These are phyloP conservation scores for Radiomyces spectabilis DNA, from an alignment of 192 early-diverging fungal genomes.

Conservation along the genomic window DNA sequence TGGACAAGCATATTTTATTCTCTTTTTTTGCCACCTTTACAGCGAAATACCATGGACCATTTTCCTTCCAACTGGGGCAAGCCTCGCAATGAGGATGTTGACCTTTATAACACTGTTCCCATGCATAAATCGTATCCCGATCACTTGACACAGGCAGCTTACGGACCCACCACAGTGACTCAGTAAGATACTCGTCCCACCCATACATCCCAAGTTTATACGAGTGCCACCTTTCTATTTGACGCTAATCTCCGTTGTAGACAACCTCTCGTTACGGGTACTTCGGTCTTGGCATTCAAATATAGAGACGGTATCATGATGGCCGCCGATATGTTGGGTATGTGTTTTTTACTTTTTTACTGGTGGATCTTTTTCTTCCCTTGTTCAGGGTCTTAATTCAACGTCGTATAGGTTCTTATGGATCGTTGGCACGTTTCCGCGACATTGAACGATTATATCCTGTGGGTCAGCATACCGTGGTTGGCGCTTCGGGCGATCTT, in stretches of 20 bases:
- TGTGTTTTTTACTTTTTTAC: neutral
- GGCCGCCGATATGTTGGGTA: conserved; percentile 87
- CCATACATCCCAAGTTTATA: too few relatives aligned
- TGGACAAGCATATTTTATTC: too few relatives aligned
- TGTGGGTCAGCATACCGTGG: conserved; percentile 78
- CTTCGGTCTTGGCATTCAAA: conserved; percentile 88
- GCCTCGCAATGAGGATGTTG: conserved; percentile 51
- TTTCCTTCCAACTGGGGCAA: conserved; percentile 75
- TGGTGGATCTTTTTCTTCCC: neutral
- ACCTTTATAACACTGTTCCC: conserved; percentile 48
- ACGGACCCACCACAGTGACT: conserved; percentile 47
- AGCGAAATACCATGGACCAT: conserved; percentile 69
- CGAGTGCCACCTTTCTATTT: too few relatives aligned
- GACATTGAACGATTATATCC: conserved; percentile 75
- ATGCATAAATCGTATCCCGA: conserved; percentile 42
- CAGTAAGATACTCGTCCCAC: conserved; percentile 35
- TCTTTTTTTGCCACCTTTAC: too few relatives aligned
- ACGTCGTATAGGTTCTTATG: conserved; percentile 71
- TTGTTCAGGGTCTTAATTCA: neutral
- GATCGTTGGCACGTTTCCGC: conserved; percentile 86
- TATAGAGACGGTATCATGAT: conserved; percentile 98
- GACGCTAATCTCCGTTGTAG: conserved; percentile 20
- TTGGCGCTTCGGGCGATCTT: conserved; percentile 90
- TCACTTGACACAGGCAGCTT: conserved; percentile 31
- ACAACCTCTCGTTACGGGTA: conserved; percentile 86